Conservation (phyloP, 129 eudicot genomes). For the Tagetes patula region DNA sequence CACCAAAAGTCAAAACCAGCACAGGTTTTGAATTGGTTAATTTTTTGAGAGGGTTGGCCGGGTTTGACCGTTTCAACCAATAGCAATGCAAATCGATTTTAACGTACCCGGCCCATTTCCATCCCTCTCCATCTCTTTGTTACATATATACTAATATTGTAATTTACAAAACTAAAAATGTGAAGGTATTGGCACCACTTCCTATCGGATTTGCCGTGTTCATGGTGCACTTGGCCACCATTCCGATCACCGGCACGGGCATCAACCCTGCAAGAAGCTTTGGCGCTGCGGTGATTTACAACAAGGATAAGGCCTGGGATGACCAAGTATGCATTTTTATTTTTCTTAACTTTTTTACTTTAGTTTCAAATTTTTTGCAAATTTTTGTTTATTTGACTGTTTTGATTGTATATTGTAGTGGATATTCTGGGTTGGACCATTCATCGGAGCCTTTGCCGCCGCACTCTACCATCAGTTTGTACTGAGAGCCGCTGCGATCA, state of each 20-base stretch:
- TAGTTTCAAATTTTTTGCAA: neutral
- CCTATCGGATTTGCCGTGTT: constrained; percentile 15
- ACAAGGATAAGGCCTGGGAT: constrained; percentile 21
- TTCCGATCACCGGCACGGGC: constrained; percentile 19
- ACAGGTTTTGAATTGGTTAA: too few species aligned
- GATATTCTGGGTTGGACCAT: constrained; percentile 45
- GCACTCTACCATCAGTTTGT: constrained; percentile 32
- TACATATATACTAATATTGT: neutral
- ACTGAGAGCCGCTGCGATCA: constrained; percentile 27
- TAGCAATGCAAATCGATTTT: too few species aligned
- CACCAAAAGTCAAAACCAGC: too few species aligned
- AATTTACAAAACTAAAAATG: neutral
- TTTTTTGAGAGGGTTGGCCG: too few species aligned
- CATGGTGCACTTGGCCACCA: constrained; percentile 24
- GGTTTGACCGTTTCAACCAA: too few species aligned
- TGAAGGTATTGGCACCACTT: constrained; percentile 14
- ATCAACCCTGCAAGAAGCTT: constrained; percentile 15
- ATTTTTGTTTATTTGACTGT: neutral
- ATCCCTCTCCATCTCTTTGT: neutral
- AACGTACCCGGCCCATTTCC: too few species aligned
- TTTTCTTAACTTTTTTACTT: neutral
- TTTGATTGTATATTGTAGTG: constrained; percentile 23
- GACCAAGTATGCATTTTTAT: constrained; percentile 3
- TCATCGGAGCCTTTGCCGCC: constrained; percentile 38
- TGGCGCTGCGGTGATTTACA: constrained; percentile 1